These are phyloP conservation scores for Curvularia hawaiiensis DNA, from an alignment of 2,329 filamentous ascomycete genomes.

Conservation along the genomic window DNA sequence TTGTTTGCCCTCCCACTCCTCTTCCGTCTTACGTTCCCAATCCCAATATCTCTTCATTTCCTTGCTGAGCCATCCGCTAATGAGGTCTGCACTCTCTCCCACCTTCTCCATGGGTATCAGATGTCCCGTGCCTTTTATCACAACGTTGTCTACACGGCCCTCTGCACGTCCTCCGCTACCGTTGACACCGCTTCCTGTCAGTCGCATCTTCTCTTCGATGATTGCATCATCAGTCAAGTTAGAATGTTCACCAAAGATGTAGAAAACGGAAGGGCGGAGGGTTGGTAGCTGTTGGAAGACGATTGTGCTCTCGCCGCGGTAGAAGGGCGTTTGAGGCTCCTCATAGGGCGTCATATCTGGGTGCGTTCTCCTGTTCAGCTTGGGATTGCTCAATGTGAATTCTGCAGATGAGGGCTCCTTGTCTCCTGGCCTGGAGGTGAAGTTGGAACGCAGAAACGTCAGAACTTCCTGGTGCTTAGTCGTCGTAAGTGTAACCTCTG, in stretches of 20 bases:
- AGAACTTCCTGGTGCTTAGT: constrained; percentile 89
- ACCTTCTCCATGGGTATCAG: constrained; percentile 84
- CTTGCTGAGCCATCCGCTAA: constrained; percentile 47
- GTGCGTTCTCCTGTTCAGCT: constrained; percentile 49
- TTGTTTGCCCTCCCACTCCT: constrained; percentile 39
- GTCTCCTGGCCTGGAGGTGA: constrained; percentile 50
- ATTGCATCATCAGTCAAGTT: constrained; percentile 59
- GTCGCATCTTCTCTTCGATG: constrained; percentile 63
- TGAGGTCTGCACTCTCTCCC: constrained; percentile 64
- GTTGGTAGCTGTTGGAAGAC: constrained; percentile 63
- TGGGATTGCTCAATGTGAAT: constrained; percentile 33
- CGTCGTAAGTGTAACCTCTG: constrained; percentile 74
- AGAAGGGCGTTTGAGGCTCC: constrained; percentile 60
- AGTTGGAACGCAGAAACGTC: constrained; percentile 71
- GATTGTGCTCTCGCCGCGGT: constrained; percentile 66
- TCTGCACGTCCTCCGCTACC: constrained; percentile 69
- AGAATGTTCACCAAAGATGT: constrained; percentile 63
- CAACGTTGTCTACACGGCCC: constrained; percentile 70
- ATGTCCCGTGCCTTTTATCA: constrained; percentile 72
- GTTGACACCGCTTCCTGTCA: constrained; percentile 69
- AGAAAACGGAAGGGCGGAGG: constrained; percentile 69
- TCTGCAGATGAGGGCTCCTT: constrained; percentile 51
- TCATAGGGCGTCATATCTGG: constrained; percentile 47
- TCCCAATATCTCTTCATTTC: constrained; percentile 47
- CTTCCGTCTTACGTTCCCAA: constrained; percentile 37